Conservation (phyloP, 805 yeast genomes). For the Barnettozyma vustinii region DNA sequence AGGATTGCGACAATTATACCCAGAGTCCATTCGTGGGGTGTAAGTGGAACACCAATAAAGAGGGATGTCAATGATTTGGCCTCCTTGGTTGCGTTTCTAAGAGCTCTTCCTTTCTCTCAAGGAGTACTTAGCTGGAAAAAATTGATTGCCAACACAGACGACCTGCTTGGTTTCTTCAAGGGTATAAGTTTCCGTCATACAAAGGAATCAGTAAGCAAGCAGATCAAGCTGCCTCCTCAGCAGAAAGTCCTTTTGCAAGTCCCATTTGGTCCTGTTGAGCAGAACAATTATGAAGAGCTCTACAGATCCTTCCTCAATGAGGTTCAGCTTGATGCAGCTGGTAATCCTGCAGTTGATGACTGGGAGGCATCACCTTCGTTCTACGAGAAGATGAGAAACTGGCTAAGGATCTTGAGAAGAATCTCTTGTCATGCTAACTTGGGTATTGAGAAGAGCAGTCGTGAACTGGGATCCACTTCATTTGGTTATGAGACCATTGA, state of each 20-base stretch:
- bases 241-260: conserved; percentile 60
- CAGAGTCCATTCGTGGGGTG: conserved; percentile 92
- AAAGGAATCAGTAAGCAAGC: conserved; percentile 72
- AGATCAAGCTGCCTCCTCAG: conserved; percentile 77
- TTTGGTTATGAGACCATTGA: conserved; percentile 45
- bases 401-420: conserved; percentile 69
- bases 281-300: conserved; percentile 68
- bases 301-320: conserved; percentile 53
- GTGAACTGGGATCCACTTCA: neutral
- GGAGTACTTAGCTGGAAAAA: conserved; percentile 16
- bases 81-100: conserved; percentile 63
- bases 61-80: conserved; percentile 60
- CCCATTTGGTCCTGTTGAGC: conserved; percentile 79
- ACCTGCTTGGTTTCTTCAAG: conserved; percentile 49
- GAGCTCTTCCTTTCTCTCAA: conserved; percentile 53
- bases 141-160: conserved; percentile 19
- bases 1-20: conserved; percentile 76
- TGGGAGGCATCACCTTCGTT: conserved; percentile 42
- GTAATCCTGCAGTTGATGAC: conserved; percentile 41
- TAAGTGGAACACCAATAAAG: conserved; percentile 89
- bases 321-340: conserved; percentile 46
- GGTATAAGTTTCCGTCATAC: conserved; percentile 70
- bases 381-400: conserved; percentile 48
- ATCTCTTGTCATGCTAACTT: conserved; percentile 76
- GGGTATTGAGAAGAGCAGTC: conserved; percentile 13